phyloP scores from a whole-genome alignment of 2,329 filamentous ascomycete species.

The Bipolaris sorokiniana region DNA sequence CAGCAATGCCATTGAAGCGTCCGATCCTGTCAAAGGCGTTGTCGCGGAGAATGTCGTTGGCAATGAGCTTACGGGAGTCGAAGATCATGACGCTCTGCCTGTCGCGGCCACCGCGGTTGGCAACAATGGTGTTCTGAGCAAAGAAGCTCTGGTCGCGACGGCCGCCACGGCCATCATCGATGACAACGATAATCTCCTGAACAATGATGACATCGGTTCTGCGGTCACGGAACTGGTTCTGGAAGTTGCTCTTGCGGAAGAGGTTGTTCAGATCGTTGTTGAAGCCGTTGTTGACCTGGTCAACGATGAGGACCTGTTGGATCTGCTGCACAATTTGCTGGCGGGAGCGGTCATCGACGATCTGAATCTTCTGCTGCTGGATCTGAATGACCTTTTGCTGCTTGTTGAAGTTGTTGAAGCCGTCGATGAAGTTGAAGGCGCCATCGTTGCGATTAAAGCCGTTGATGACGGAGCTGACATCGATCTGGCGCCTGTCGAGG shows the following conservation, averaged over 20 bases:
- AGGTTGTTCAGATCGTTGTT: constrained; percentile 42
- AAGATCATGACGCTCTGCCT: constrained; percentile 43
- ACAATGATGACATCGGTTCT: constrained; percentile 40
- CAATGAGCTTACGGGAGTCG: constrained; percentile 33
- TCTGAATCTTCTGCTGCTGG: constrained; percentile 35
- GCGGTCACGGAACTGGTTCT: constrained; percentile 26
- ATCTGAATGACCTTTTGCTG: constrained; percentile 39
- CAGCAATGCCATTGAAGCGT: constrained; percentile 21
- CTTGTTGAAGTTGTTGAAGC: constrained; percentile 41
- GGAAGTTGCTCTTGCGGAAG: constrained; percentile 38
- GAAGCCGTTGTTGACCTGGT: constrained; percentile 39
- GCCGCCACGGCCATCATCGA: constrained; percentile 36
- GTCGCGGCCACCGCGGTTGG: constrained; percentile 33
- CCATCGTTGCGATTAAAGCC: constrained; percentile 25
- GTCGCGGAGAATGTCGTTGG: constrained; percentile 33
- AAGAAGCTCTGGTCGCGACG: constrained; percentile 36
- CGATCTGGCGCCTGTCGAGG: constrained; percentile 23
- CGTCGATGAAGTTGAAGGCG: constrained; percentile 41
- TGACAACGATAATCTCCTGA: constrained; percentile 36
- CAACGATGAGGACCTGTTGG: constrained; percentile 37
- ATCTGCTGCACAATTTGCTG: constrained; percentile 36
- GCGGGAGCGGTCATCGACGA: constrained; percentile 34
- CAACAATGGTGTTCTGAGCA: constrained; percentile 36
- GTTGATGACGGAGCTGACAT: constrained; percentile 25
- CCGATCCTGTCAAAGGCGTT: constrained; percentile 21